Percentiles rank a stretch among this genome's conserved stretches.
These are phyloP conservation scores for Pythium sp. DNA, from an alignment of 352 stramenopile species.

Conservation along the genomic window DNA sequence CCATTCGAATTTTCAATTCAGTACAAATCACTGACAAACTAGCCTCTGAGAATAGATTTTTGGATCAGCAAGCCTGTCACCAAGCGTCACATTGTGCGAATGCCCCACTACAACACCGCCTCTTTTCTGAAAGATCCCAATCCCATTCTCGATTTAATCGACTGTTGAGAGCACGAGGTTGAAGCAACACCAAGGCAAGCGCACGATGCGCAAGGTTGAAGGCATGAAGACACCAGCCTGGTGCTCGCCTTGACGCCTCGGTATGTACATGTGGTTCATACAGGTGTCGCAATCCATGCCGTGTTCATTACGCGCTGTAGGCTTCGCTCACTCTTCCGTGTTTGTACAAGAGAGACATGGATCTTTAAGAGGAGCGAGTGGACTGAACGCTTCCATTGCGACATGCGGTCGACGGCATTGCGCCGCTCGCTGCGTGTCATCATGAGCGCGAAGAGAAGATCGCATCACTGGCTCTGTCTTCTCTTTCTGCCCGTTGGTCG, in stretches of 20 bases:
- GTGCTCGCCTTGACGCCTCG: too few species aligned
- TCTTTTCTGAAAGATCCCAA: background rate
- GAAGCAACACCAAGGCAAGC: background rate
- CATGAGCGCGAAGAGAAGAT: background rate
- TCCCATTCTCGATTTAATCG: background rate
- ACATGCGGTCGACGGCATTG: background rate
- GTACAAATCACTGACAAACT: background rate
- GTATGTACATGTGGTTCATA: background rate
- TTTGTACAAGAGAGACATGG: background rate
- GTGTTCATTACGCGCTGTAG: background rate
- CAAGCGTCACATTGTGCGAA: background rate
- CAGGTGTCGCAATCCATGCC: too few species aligned
- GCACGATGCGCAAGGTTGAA: conserved; percentile 1
- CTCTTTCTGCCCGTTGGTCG: background rate
- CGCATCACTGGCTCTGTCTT: background rate
- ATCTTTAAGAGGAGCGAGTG: background rate
- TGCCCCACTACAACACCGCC: background rate
- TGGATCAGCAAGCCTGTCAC: background rate
- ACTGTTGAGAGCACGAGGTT: background rate
- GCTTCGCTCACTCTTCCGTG: background rate
- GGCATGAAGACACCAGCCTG: background rate
- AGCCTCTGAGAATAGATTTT: background rate
- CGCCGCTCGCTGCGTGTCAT: background rate
- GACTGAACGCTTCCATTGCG: background rate
- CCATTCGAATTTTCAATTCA: background rate